A percentile compares a stretch with the other conserved stretches of the same genome.
phyloP scores from a whole-genome alignment of 257 asterid genomes.

The Buddleja alternifolia region DNA sequence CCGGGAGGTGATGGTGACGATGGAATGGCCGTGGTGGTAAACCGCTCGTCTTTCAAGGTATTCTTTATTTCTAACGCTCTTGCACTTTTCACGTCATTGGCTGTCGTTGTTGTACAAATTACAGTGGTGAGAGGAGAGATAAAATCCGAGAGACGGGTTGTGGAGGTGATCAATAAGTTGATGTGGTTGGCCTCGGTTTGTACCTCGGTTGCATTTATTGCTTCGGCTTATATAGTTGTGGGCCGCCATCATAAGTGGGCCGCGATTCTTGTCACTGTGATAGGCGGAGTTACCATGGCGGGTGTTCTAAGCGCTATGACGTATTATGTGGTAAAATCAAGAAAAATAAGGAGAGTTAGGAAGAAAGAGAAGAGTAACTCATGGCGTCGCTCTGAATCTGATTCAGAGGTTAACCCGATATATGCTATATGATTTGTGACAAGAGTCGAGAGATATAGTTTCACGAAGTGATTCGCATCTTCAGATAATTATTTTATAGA shows the following conservation, averaged over 20 bases:
- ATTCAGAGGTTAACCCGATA: slow-evolving; percentile 59
- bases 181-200: slow-evolving; percentile 85
- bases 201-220: slow-evolving; percentile 68
- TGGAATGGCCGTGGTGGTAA: slow-evolving; percentile 54
- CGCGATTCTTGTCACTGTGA: slow-evolving; percentile 61
- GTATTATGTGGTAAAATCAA: slow-evolving; percentile 61
- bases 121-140: slow-evolving; percentile 75
- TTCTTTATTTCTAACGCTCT: slow-evolving; percentile 66
- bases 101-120: slow-evolving; percentile 76
- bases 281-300: slow-evolving; percentile 61
- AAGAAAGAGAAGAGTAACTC: slow-evolving; percentile 53
- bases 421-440: slow-evolving; percentile 54
- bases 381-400: slow-evolving; percentile 46
- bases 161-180: slow-evolving; percentile 66
- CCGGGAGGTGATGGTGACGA: slow-evolving; percentile 67
- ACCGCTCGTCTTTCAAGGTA: slow-evolving; percentile 48
- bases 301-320: slow-evolving; percentile 72
- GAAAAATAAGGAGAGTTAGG: slow-evolving; percentile 50
- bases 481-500: background rate
- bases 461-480: too few relatives aligned
- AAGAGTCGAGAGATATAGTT: too few relatives aligned
- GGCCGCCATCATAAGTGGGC: slow-evolving; percentile 64
- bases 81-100: slow-evolving; percentile 76
- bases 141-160: slow-evolving; percentile 69
- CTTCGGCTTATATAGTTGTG: slow-evolving; percentile 64